Evolutionary conservation across 305 asterid genomes (phyloP).

Genomic region (Rubia balearica): DNA sequence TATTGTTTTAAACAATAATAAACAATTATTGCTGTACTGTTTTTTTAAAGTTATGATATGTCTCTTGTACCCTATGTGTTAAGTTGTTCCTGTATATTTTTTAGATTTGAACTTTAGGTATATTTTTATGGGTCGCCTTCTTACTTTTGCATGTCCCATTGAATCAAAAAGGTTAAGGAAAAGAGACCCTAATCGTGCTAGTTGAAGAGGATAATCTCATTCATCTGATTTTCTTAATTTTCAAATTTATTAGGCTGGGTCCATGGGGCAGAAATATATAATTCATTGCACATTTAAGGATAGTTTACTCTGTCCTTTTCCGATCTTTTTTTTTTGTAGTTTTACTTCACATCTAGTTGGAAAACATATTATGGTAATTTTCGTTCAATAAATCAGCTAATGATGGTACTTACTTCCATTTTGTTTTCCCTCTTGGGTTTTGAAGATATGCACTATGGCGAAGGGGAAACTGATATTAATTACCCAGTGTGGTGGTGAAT

Average conservation of each 20-base stretch:
- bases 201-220: background rate
- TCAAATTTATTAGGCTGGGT: background rate
- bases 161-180: background rate
- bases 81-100: background rate
- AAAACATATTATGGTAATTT: background rate
- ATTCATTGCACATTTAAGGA: background rate
- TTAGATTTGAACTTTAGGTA: background rate
- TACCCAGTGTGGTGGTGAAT: slow-evolving; percentile 85
- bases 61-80: background rate
- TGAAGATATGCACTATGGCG: slow-evolving; percentile 58
- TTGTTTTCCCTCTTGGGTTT: slow-evolving; percentile 23
- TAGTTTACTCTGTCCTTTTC: background rate
- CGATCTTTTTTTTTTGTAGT: background rate
- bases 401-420: background rate
- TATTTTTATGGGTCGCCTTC: background rate
- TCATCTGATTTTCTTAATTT: background rate
- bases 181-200: background rate
- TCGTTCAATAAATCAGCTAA: background rate
- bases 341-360: background rate
- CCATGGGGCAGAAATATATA: background rate
- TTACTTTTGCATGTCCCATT: background rate
- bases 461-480: slow-evolving; percentile 88
- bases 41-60: background rate
- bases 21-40: background rate
- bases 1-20: background rate